A percentile compares a stretch with the other conserved stretches of the same genome.
Evolutionary conservation across 2,329 filamentous ascomycete species (phyloP).

Genomic region (Hymenoscyphus albidus): DNA sequence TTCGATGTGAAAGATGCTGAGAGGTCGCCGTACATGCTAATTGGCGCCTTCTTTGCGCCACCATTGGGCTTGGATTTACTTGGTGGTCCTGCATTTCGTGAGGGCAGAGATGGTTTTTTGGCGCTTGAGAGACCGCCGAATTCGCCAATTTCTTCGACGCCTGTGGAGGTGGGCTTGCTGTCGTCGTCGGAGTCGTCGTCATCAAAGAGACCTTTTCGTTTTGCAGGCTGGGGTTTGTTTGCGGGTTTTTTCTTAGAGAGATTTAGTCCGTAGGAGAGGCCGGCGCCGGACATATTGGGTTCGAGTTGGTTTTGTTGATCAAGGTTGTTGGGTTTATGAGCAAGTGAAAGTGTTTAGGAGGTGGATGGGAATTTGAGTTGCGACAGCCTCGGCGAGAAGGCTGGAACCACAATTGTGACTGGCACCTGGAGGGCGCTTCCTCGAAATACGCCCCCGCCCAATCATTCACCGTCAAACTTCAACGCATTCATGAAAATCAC

Average conservation of each 20-base stretch:
- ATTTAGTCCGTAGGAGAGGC: constrained; percentile 56
- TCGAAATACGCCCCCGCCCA: background rate
- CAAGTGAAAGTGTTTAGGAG: background rate
- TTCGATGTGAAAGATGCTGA: constrained; percentile 61
- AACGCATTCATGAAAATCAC: background rate
- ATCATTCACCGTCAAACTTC: background rate
- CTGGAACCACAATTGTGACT: background rate
- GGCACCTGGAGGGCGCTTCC: background rate
- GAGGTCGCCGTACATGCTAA: constrained; percentile 58
- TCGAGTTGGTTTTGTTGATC: background rate
- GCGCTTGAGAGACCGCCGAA: constrained; percentile 49
- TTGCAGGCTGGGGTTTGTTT: constrained; percentile 47
- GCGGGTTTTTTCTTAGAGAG: constrained; percentile 51
- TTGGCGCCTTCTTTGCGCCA: constrained; percentile 40
- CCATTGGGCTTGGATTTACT: constrained; percentile 32
- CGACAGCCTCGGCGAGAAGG: constrained; percentile 9
- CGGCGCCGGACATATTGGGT: constrained; percentile 34
- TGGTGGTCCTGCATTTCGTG: constrained; percentile 32
- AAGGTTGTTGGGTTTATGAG: background rate
- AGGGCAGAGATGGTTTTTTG: constrained; percentile 31
- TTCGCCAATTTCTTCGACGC: constrained; percentile 57
- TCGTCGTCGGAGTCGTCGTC: constrained; percentile 55
- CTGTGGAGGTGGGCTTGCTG: constrained; percentile 34
- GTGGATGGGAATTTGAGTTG: constrained; percentile 5
- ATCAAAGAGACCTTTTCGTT: constrained; percentile 56